A percentile compares a stretch with the other conserved stretches of the same genome.
Evolutionary conservation across 2,329 filamentous ascomycete species (phyloP).

Genomic region (Fonsecaea monophora): DNA sequence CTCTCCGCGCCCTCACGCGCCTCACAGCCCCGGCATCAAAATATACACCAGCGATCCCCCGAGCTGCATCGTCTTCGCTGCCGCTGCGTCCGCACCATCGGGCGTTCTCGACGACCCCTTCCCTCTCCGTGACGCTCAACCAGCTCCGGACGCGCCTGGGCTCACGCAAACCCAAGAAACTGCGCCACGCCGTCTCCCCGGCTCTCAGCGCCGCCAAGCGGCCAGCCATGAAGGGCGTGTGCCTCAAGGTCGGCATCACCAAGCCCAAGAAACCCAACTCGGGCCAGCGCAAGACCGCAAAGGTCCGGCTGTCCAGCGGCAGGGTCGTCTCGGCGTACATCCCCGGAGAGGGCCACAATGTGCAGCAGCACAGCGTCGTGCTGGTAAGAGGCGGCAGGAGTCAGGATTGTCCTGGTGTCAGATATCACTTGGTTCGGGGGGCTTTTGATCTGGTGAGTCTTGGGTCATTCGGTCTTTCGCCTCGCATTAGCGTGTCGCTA

Average conservation of each 20-base stretch:
- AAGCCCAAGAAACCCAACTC: slow-evolving; percentile 99
- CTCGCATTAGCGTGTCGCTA: slow-evolving; percentile 22
- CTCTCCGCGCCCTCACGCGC: slow-evolving; percentile 46
- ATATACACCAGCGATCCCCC: slow-evolving; percentile 32
- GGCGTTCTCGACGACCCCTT: slow-evolving; percentile 65
- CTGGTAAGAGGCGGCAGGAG: slow-evolving; percentile 89
- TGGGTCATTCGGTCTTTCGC: neutral
- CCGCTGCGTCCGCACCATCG: slow-evolving; percentile 29
- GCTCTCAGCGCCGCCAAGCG: slow-evolving; percentile 71
- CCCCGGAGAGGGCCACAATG: slow-evolving; percentile 96
- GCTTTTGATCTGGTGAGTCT: slow-evolving; percentile 88
- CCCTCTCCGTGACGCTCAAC: slow-evolving; percentile 70
- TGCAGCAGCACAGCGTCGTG: slow-evolving; percentile 98
- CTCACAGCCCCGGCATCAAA: slow-evolving; percentile 19
- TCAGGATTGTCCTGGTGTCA: slow-evolving; percentile 98
- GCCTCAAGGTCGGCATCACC: slow-evolving; percentile 88
- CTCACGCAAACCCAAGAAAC: slow-evolving; percentile 78
- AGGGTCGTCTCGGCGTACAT: slow-evolving; percentile 92
- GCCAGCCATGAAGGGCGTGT: slow-evolving; percentile 92
- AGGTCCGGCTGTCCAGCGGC: slow-evolving; percentile 85
- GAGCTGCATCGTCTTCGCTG: neutral
- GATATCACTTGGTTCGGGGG: slow-evolving; percentile 90
- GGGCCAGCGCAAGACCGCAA: slow-evolving; percentile 92
- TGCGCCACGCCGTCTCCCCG: slow-evolving; percentile 86
- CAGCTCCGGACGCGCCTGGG: slow-evolving; percentile 67